phyloP scores from a whole-genome alignment of 108 stramenopile genomes.

The Nitzschia inconspicua region DNA sequence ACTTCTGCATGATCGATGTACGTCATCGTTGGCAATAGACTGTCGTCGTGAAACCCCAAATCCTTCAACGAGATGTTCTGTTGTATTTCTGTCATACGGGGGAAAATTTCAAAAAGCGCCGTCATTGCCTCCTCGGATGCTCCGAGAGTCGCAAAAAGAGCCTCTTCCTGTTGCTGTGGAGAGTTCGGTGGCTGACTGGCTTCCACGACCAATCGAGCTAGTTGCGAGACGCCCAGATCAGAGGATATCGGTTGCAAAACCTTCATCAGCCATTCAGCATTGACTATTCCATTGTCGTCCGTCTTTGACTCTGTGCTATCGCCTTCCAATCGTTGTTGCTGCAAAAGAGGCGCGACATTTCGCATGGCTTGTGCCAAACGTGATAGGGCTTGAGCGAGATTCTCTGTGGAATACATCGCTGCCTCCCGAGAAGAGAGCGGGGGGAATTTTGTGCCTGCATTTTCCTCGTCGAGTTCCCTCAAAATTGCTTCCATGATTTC shows the following conservation, averaged over 20 bases:
- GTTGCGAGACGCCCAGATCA: slow-evolving; percentile 23
- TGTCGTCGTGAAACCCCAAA: not conserved
- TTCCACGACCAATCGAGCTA: slow-evolving; percentile 35
- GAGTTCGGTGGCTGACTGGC: slow-evolving; percentile 30
- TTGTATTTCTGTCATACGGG: slow-evolving; percentile 32
- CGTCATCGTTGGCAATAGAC: not conserved
- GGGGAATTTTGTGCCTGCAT: no score
- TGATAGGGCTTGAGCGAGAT: not conserved
- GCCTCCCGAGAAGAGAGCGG: no score
- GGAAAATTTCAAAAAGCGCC: slow-evolving; percentile 43
- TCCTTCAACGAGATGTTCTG: slow-evolving; percentile 4
- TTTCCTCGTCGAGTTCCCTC: slow-evolving; percentile 8
- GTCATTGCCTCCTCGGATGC: slow-evolving; percentile 50
- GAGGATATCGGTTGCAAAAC: slow-evolving; percentile 20
- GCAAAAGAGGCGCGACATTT: slow-evolving; percentile 1
- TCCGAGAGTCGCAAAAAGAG: slow-evolving; percentile 60
- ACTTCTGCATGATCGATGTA: slow-evolving; percentile 35
- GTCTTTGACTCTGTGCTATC: slow-evolving; percentile 1
- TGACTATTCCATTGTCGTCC: not conserved
- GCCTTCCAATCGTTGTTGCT: no score
- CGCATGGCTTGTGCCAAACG: slow-evolving; percentile 6
- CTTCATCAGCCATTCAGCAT: slow-evolving; percentile 20
- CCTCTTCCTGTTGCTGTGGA: slow-evolving; percentile 45
- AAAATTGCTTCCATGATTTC: slow-evolving; percentile 14
- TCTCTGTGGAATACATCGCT: not conserved